These are phyloP conservation scores for Yarrowia porcina DNA, from an alignment of 805 yeast species.

Conservation along the genomic window DNA sequence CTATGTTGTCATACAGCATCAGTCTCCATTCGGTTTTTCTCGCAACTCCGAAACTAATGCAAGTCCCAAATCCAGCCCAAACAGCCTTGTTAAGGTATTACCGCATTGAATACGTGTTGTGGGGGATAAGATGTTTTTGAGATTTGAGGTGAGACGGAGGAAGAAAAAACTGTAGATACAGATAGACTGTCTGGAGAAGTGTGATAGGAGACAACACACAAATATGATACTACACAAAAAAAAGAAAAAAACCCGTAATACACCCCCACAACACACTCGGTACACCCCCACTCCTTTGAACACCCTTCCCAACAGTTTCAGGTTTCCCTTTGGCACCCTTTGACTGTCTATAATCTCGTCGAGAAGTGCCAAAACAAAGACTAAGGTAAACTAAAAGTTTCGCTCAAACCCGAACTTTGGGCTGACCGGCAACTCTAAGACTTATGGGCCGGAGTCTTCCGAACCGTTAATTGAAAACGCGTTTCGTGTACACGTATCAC, in stretches of 20 bases:
- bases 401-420: not conserved
- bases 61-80: constrained; percentile 3
- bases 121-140: not conserved
- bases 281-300: too few species aligned
- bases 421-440: not conserved
- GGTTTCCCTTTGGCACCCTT: not conserved
- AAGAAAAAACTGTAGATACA: too few species aligned
- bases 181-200: too few species aligned
- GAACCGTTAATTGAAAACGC: constrained; percentile 10
- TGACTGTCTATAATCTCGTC: not conserved
- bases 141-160: too few species aligned
- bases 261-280: too few species aligned
- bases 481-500: not conserved
- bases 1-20: too few species aligned
- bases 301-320: not conserved
- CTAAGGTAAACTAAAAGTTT: not conserved
- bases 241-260: too few species aligned
- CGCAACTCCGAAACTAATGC: not conserved
- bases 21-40: not conserved
- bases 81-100: constrained; percentile 4
- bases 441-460: not conserved
- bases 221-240: too few species aligned
- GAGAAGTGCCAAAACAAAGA: not conserved
- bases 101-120: constrained; percentile 2
- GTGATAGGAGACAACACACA: too few species aligned